Conservation (phyloP, 139 green algal species). For the Auxenochlorella protothecoides region DNA sequence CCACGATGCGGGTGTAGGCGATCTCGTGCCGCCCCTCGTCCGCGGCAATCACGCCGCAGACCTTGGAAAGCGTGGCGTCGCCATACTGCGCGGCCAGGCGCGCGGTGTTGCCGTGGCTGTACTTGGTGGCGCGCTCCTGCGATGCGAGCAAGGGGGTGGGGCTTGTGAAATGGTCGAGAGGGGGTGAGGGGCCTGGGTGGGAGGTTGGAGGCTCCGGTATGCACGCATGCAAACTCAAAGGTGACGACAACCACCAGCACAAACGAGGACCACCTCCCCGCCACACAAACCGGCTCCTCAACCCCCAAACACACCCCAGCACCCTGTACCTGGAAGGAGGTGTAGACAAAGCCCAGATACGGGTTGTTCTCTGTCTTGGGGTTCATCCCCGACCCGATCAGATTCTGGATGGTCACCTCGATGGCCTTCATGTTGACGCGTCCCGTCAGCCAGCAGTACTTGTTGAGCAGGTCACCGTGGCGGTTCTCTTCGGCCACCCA, state of each 20-base stretch:
- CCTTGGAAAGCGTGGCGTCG: constrained; percentile 64
- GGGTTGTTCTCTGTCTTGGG: constrained; percentile 98
- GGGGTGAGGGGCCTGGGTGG: neutral
- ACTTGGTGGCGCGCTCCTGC: constrained; percentile 84
- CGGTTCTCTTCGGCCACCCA: constrained; percentile 98
- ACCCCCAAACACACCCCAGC: too few species aligned
- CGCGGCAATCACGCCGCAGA: constrained; percentile 83
- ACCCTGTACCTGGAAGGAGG: constrained; percentile 73
- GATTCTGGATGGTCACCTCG: constrained; percentile 96
- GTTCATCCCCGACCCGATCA: constrained; percentile 93
- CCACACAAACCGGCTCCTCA: too few species aligned
- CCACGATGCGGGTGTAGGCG: constrained; percentile 87
- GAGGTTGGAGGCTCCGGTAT: neutral
- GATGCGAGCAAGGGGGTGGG: too few species aligned
- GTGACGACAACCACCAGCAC: too few species aligned
- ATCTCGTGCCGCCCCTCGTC: constrained; percentile 95
- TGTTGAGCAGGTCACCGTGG: constrained; percentile 97
- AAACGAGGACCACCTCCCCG: too few species aligned
- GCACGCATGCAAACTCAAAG: too few species aligned
- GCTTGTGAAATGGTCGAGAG: constrained; percentile 1
- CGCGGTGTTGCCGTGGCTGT: constrained; percentile 93
- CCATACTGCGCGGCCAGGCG: constrained; percentile 75
- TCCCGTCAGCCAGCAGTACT: constrained; percentile 67
- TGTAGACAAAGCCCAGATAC: constrained; percentile 98
- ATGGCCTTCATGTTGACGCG: constrained; percentile 54